phyloP scores from a whole-genome alignment of 2,329 filamentous ascomycete species.

The Mycosphaerella sp. region DNA sequence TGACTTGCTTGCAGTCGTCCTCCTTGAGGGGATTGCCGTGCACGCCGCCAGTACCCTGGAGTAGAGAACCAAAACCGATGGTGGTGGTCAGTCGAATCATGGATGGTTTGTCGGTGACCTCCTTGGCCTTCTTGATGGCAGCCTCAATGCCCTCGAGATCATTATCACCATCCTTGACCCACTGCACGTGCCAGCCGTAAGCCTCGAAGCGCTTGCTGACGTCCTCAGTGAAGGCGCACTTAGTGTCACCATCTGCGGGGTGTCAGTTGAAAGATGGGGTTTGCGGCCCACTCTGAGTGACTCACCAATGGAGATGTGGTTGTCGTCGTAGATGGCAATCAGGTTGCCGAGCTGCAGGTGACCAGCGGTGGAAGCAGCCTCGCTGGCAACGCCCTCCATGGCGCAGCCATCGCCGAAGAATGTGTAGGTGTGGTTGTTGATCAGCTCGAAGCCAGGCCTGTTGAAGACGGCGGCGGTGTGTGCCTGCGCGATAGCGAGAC shows the following conservation, averaged over 20 bases:
- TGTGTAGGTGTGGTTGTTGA: constrained; percentile 95
- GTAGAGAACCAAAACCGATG: constrained; percentile 91
- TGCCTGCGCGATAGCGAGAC: constrained; percentile 92
- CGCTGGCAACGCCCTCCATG: constrained; percentile 94
- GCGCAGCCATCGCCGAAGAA: constrained; percentile 98
- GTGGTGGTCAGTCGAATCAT: constrained; percentile 96
- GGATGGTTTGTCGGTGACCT: constrained; percentile 91
- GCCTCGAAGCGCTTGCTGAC: constrained; percentile 90
- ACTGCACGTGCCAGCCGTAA: constrained; percentile 90
- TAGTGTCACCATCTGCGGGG: constrained; percentile 77
- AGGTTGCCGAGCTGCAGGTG: constrained; percentile 98
- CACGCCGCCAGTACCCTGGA: constrained; percentile 89
- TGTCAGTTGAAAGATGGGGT: constrained; percentile 13
- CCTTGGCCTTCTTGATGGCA: constrained; percentile 77
- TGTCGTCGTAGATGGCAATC: constrained; percentile 96
- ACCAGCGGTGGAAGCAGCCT: constrained; percentile 86
- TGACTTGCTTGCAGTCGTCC: constrained; percentile 89
- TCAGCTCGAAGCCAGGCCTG: constrained; percentile 84
- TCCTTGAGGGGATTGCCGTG: constrained; percentile 94
- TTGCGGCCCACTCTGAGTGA: background rate
- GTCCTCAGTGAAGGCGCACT: constrained; percentile 94
- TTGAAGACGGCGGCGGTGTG: constrained; percentile 91
- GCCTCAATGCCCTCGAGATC: constrained; percentile 83
- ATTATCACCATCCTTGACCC: constrained; percentile 80
- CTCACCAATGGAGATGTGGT: constrained; percentile 81